Evolutionary conservation across 2,329 filamentous ascomycete genomes (phyloP).

Genomic region (Alternaria gaisen): DNA sequence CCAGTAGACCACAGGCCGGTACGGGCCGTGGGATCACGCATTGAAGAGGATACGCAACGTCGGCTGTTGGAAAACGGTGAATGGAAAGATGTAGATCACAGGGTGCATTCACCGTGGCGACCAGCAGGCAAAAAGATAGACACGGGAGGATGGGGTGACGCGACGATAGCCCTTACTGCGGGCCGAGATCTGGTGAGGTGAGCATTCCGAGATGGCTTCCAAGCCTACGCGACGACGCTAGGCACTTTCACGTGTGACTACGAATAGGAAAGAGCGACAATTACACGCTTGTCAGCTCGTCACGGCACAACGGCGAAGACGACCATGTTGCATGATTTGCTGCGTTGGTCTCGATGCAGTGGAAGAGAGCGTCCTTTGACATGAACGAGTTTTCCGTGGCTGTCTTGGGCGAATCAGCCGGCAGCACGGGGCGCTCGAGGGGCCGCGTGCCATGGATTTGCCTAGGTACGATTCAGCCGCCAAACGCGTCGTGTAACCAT

Average conservation of each 20-base stretch:
- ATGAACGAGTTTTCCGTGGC: conserved; percentile 30
- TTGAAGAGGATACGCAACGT: conserved; percentile 3
- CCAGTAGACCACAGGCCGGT: not conserved
- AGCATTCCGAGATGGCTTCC: conserved; percentile 2
- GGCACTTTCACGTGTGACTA: conserved; percentile 6
- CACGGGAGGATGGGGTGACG: conserved; percentile 14
- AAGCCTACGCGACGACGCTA: conserved; percentile 7
- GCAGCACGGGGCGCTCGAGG: conserved; percentile 2
- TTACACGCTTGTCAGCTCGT: not conserved
- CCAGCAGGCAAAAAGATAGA: conserved; percentile 4
- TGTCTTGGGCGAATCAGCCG: conserved; percentile 3
- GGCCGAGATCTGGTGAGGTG: conserved; percentile 12
- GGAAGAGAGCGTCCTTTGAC: conserved; percentile 22
- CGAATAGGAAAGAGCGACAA: not conserved
- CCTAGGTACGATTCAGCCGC: conserved; percentile 11
- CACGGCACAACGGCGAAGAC: conserved; percentile 3
- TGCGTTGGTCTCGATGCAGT: conserved; percentile 5
- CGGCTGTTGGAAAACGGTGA: conserved; percentile 11
- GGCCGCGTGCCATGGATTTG: conserved; percentile 1
- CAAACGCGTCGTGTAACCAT: conserved; percentile 20
- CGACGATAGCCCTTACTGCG: conserved; percentile 15
- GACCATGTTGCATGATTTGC: conserved; percentile 2
- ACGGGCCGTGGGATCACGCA: conserved; percentile 1
- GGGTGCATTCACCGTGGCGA: conserved; percentile 6
- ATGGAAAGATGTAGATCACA: conserved; percentile 7